These are phyloP conservation scores for Neonectria ditissima DNA, from an alignment of 2,329 filamentous ascomycete genomes.

Conservation along the genomic window DNA sequence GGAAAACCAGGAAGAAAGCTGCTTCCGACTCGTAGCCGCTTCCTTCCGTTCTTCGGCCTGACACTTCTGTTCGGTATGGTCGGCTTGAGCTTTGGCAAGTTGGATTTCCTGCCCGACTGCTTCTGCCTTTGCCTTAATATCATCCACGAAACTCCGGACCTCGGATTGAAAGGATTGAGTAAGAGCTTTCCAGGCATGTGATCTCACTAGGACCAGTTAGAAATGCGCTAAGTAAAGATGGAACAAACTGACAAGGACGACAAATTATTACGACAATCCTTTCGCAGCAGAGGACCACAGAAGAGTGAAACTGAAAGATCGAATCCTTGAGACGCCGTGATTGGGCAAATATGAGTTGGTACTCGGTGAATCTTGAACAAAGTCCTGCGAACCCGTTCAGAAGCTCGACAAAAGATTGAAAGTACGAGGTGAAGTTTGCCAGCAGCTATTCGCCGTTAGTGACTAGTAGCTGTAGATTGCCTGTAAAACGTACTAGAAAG, in stretches of 20 bases:
- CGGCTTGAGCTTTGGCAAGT: constrained; percentile 14
- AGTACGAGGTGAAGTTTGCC: constrained; percentile 35
- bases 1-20: background rate
- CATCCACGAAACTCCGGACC: constrained; percentile 22
- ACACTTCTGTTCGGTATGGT: constrained; percentile 14
- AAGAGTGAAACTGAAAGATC: constrained; percentile 21
- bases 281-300: constrained; percentile 27
- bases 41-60: constrained; percentile 24
- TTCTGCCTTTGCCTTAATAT: constrained; percentile 21
- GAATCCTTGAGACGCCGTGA: background rate
- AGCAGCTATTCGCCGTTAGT: constrained; percentile 24
- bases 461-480: background rate
- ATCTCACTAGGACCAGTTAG: too few relatives aligned
- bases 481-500: constrained; percentile 17
- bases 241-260: constrained; percentile 25
- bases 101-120: constrained; percentile 10
- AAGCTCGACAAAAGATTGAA: constrained; percentile 31
- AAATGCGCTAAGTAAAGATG: too few relatives aligned
- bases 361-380: constrained; percentile 19
- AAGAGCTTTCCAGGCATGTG: constrained; percentile 16
- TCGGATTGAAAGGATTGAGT: constrained; percentile 29
- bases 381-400: constrained; percentile 25
- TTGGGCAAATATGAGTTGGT: constrained; percentile 18
- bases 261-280: constrained; percentile 1
- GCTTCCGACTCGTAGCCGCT: constrained; percentile 5